phyloP scores from a whole-genome alignment of 148 eudicot genomes.

The Cornus florida region DNA sequence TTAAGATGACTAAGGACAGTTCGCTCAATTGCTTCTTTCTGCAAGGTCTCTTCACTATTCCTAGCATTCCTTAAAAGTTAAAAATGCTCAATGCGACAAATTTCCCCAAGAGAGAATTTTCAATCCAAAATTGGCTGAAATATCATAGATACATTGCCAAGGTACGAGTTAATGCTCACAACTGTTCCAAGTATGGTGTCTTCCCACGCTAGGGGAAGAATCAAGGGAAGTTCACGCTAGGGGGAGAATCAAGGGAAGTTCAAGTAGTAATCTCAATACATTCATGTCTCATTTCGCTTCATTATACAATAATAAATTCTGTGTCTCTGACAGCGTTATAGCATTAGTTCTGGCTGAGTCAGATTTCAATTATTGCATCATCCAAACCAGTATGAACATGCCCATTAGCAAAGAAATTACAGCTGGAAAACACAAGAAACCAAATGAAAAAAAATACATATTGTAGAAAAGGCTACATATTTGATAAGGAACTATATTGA shows the following conservation, averaged over 20 bases:
- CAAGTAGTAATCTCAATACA: no score
- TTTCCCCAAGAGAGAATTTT: conserved; percentile 55
- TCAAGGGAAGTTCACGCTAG: no score
- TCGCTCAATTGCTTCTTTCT: conserved; percentile 95
- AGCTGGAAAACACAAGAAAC: conserved; percentile 6
- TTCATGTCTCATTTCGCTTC: no score
- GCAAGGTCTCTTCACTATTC: conserved; percentile 93
- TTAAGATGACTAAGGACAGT: conserved; percentile 90
- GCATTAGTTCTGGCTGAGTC: not conserved
- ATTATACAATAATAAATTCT: no score
- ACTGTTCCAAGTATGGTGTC: no score
- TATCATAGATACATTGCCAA: not conserved
- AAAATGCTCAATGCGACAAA: conserved; percentile 79
- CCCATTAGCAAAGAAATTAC: not conserved
- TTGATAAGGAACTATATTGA: not conserved
- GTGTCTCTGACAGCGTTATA: no score
- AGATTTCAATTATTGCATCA: not conserved
- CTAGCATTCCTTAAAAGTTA: conserved; percentile 70
- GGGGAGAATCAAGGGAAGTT: no score
- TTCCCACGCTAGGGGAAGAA: no score
- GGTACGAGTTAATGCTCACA: not conserved
- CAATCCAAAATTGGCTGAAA: not conserved
- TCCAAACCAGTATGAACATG: conserved; percentile 1
- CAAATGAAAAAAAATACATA: not conserved
- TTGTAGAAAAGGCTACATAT: no score